Base-by-base conservation (phyloP, 1,284 basidiomycete species). In the Trametes polyzona region DNA sequence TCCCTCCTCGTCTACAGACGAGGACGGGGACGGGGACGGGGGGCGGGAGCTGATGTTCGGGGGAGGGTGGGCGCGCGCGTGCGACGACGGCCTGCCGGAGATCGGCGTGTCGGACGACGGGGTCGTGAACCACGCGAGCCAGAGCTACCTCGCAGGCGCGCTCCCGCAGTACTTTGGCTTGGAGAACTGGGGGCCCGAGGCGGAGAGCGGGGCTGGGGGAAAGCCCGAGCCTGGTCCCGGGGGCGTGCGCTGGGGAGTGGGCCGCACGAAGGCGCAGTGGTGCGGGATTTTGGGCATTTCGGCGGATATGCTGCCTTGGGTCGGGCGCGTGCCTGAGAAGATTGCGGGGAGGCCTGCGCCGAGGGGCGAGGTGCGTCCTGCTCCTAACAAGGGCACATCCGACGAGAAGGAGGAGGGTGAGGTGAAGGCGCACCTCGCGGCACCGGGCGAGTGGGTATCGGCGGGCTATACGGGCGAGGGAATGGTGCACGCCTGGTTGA, bases 391-490 rank as follows among this genome's bases (percentile, higher is more conserved):
- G n/a, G n/a, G n/a, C n/a, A n/a, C n/a, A n/a, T n/a, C 1, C 5
- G 12, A 12, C 7, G 41, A 16, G 1, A 24, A 24, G 23, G 29
- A 40, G 16, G 14, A 12, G 12, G 17, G 21, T 17, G 47, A 33
- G n/a, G 43, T 16, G 39, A 57, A 41, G 49, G 60, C 16, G 52
- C 56, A 33, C 23, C 23, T 4, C 40, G 58, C 74, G 7, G 50
- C 70, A 0, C 73, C 78, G 2, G 80, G 79, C 12, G 80, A 81
- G 58, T 81, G 79, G 79, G 76, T 81, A 30, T 68, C 78, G 17
- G 85, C 83, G 17, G 86, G 84, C 0, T 88, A 84, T 61, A 76
- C 78, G 10, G 86, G 86, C 1, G 86, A 88, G 61, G 86, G 86
- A 4, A 88, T 88, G 86, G 80, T 81, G 2, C 79, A 86, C 63